phyloP scores from a whole-genome alignment of 257 asterid species.

The Catharanthus roseus region DNA sequence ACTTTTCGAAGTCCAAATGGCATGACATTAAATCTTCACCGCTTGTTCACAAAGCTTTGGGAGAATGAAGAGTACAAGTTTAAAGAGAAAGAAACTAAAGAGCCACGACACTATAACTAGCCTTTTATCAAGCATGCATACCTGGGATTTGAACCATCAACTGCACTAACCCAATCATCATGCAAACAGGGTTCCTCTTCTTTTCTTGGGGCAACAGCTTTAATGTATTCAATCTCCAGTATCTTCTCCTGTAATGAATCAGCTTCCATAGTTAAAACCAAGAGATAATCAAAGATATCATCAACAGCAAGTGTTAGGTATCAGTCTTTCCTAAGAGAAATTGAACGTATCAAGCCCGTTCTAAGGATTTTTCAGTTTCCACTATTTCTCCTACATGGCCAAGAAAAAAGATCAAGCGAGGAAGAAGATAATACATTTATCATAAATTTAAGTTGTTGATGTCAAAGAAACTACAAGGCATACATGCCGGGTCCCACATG shows the following conservation, averaged over 20 bases:
- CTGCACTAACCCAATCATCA: conserved; percentile 96
- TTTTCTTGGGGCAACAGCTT: conserved; percentile 79
- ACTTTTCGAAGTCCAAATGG: background rate
- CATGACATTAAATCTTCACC: background rate
- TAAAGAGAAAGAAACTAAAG: background rate
- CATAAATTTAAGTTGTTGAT: background rate
- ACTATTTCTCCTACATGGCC: background rate
- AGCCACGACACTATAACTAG: background rate
- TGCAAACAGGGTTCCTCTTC: conserved; percentile 77
- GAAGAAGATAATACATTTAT: background rate
- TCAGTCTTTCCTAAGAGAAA: background rate
- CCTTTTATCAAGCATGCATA: conserved; percentile 22
- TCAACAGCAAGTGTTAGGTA: background rate
- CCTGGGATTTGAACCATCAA: conserved; percentile 83
- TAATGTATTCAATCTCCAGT: conserved; percentile 83
- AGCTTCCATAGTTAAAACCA: conserved; percentile 10
- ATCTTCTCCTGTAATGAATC: conserved; percentile 65
- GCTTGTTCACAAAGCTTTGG: background rate
- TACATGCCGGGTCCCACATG: background rate
- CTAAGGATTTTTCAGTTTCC: background rate
- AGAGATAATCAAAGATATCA: conserved; percentile 1
- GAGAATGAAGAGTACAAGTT: background rate
- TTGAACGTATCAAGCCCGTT: background rate
- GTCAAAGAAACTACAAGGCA: background rate
- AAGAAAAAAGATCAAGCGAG: background rate